phyloP scores from a whole-genome alignment of 2,329 filamentous ascomycete species.

The Emericellopsis cladophorae region DNA sequence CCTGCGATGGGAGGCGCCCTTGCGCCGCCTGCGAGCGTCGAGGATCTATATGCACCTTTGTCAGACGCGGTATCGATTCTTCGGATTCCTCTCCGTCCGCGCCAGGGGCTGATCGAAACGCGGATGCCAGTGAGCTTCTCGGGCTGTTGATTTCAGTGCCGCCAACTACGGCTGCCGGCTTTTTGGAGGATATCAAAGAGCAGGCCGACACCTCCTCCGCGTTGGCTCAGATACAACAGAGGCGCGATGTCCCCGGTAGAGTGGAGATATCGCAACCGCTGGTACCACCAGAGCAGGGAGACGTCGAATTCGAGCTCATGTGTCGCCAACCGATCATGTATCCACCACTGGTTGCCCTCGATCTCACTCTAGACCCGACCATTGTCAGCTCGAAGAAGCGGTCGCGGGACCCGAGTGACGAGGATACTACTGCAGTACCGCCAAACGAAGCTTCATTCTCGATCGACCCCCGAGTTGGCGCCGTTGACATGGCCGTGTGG shows the following conservation, averaged over 20 bases:
- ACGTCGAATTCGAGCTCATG: slow-evolving; percentile 6
- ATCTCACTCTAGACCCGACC: background rate
- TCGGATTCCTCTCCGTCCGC: background rate
- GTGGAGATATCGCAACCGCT: background rate
- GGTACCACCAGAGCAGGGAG: slow-evolving; percentile 4
- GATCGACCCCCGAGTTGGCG: background rate
- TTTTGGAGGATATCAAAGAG: background rate
- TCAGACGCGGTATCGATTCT: background rate
- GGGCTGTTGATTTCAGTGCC: background rate
- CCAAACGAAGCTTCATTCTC: background rate
- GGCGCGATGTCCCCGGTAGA: background rate
- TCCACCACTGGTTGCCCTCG: slow-evolving; percentile 3
- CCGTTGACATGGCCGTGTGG: slow-evolving; percentile 3
- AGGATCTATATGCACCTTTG: slow-evolving; percentile 3
- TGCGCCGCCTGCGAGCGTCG: slow-evolving; percentile 4
- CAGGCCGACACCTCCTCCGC: background rate
- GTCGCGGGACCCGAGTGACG: background rate
- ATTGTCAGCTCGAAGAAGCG: background rate
- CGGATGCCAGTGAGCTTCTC: slow-evolving; percentile 2
- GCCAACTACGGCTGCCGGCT: background rate
- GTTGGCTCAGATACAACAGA: background rate
- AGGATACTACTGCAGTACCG: background rate
- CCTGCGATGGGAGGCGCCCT: slow-evolving; percentile 6
- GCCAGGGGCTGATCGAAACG: background rate
- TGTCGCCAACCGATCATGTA: slow-evolving; percentile 3